Percentiles rank a stretch among this genome's conserved stretches.
Conservation (phyloP, 169 alveolate species). For the Plasmodium chabaudi region DNA sequence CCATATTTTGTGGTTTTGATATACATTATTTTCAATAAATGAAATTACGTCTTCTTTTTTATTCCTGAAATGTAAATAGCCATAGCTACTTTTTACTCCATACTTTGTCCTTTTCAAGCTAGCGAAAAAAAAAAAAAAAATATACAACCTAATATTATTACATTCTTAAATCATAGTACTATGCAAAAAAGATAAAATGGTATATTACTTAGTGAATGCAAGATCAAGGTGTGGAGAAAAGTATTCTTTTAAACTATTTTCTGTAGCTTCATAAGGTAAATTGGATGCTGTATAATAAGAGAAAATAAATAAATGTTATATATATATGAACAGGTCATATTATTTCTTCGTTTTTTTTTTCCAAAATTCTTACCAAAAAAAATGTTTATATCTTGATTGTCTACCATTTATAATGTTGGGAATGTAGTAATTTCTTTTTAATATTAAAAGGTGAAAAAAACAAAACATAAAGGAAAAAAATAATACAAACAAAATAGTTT, state of each 20-base stretch:
- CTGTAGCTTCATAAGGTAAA: conserved; percentile 53
- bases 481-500: not conserved
- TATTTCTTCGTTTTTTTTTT: not conserved
- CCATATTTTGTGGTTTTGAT: not conserved
- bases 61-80: conserved; percentile 11
- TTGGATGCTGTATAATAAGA: conserved; percentile 25
- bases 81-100: conserved; percentile 41
- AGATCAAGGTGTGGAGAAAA: conserved; percentile 34
- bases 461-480: not conserved
- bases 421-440: not conserved
- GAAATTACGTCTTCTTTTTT: conserved; percentile 8
- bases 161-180: not conserved
- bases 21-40: conserved; percentile 9
- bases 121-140: not conserved
- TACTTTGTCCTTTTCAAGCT: conserved; percentile 27
- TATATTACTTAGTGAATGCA: conserved; percentile 26
- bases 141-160: not conserved
- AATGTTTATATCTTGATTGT: not conserved
- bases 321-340: not conserved
- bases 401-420: conserved; percentile 15
- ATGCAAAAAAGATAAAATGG: not conserved
- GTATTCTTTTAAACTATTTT: conserved; percentile 27
- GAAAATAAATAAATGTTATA: not conserved
- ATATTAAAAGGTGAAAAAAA: not conserved
- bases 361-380: conserved; percentile 38